phyloP scores from a whole-genome alignment of 768 basidiomycete species.

The Exidia glandulosa region DNA sequence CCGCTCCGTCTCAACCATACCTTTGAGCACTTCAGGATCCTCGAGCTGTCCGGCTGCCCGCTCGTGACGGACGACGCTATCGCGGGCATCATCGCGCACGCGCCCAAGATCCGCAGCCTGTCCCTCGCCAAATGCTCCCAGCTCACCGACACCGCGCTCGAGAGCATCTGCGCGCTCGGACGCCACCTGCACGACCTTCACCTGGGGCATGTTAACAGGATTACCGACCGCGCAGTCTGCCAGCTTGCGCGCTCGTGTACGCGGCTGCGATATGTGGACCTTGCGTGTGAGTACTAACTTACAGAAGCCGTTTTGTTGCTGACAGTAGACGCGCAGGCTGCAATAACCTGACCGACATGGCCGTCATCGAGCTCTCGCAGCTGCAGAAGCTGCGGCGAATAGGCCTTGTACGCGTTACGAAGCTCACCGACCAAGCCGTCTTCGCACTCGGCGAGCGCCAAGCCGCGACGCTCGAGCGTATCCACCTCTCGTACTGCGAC shows the following conservation, averaged over 20 bases:
- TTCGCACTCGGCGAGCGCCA: slow-evolving; percentile 79
- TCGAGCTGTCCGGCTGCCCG: slow-evolving; percentile 83
- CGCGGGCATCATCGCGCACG: slow-evolving; percentile 69
- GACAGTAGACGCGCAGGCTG: slow-evolving; percentile 55
- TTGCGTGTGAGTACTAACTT: slow-evolving; percentile 82
- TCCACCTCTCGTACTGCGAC: slow-evolving; percentile 96
- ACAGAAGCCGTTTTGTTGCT: slow-evolving; percentile 2
- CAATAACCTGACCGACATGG: slow-evolving; percentile 78
- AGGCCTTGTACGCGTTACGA: slow-evolving; percentile 86
- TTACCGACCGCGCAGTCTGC: slow-evolving; percentile 83
- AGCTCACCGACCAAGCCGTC: slow-evolving; percentile 89
- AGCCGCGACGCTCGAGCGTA: slow-evolving; percentile 81
- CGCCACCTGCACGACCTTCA: slow-evolving; percentile 91
- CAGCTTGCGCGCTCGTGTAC: slow-evolving; percentile 79
- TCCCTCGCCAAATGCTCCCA: slow-evolving; percentile 75
- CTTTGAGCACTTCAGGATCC: slow-evolving; percentile 81
- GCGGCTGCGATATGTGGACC: slow-evolving; percentile 86
- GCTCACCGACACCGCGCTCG: slow-evolving; percentile 73
- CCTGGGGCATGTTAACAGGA: slow-evolving; percentile 77
- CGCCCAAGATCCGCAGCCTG: slow-evolving; percentile 75
- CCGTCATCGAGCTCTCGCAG: slow-evolving; percentile 80
- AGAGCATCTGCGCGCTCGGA: slow-evolving; percentile 79
- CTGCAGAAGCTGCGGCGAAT: slow-evolving; percentile 87
- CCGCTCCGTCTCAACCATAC: slow-evolving; percentile 51
- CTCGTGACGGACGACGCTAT: slow-evolving; percentile 73